These are phyloP conservation scores for Aspergillus wentii DNA, from an alignment of 495 filamentous ascomycete genomes.

Conservation along the genomic window DNA sequence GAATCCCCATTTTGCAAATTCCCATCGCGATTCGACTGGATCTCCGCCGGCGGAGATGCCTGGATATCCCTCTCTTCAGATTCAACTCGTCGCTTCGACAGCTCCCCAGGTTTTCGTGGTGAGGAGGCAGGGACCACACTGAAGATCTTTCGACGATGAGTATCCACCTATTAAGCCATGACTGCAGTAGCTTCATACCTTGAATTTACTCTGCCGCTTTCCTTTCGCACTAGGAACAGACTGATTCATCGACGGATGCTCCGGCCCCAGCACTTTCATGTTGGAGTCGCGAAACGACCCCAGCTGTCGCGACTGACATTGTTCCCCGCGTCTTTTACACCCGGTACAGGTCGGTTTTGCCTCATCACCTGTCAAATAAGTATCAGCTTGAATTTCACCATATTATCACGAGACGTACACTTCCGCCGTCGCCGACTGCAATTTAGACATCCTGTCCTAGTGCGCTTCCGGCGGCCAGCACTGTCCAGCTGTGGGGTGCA, in stretches of 20 bases:
- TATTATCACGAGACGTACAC: too few relatives aligned
- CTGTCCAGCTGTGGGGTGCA: too few relatives aligned
- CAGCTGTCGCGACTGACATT: slow-evolving; percentile 28
- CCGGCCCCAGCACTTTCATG: slow-evolving; percentile 23
- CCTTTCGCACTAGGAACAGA: slow-evolving; percentile 12
- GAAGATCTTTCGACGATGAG: too few relatives aligned
- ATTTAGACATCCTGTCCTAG: slow-evolving; percentile 28
- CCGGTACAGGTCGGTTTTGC: slow-evolving; percentile 24
- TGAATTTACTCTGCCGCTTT: slow-evolving; percentile 24
- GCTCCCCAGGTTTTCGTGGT: not conserved
- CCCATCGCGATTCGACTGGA: too few relatives aligned
- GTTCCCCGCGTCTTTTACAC: slow-evolving; percentile 25
- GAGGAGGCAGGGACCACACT: slow-evolving; percentile 9
- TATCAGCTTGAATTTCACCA: too few relatives aligned
- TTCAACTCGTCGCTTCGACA: too few relatives aligned
- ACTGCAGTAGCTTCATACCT: too few relatives aligned
- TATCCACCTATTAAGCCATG: slow-evolving; percentile 1
- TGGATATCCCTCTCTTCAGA: too few relatives aligned
- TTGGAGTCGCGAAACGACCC: slow-evolving; percentile 32
- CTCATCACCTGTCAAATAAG: slow-evolving; percentile 20
- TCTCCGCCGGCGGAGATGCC: too few relatives aligned
- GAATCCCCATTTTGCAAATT: too few relatives aligned
- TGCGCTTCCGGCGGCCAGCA: slow-evolving; percentile 24
- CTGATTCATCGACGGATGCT: slow-evolving; percentile 29
- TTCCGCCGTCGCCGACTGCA: slow-evolving; percentile 28